Conservation (phyloP, 2,329 filamentous ascomycete genomes). For the Myriosclerotinia scirpicola region DNA sequence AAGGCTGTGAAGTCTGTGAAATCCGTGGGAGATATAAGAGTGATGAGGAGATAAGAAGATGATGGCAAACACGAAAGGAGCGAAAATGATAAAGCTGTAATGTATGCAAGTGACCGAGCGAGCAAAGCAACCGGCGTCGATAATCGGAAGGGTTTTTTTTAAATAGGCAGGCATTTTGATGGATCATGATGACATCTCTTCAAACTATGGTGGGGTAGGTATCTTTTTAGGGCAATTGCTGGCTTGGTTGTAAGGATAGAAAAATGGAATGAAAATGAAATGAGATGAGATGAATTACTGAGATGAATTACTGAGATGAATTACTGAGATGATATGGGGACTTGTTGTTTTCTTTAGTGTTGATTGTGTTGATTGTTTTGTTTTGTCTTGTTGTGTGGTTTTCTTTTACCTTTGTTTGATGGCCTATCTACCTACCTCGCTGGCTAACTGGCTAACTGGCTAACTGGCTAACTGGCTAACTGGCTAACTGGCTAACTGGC, state of each 20-base stretch:
- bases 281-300: neutral
- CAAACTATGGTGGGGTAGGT: neutral
- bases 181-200: conserved; percentile 13
- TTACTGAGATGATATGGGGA: too few species aligned
- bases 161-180: conserved; percentile 3
- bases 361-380: too few species aligned
- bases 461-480: too few species aligned
- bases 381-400: too few species aligned
- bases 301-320: too few species aligned
- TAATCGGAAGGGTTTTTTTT: conserved; percentile 7
- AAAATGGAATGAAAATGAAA: neutral
- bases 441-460: too few species aligned
- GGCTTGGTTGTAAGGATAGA: conserved; percentile 3
- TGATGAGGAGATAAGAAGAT: too few species aligned
- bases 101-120: neutral
- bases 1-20: conserved; percentile 30
- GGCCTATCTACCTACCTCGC: too few species aligned
- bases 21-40: too few species aligned
- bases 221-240: conserved; percentile 3
- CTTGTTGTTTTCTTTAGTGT: too few species aligned
- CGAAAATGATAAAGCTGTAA: neutral
- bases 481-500: too few species aligned
- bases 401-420: too few species aligned
- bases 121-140: conserved; percentile 5
- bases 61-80: neutral